Conservation (phyloP, 2,329 filamentous ascomycete species). For the Microcera coccophila region DNA sequence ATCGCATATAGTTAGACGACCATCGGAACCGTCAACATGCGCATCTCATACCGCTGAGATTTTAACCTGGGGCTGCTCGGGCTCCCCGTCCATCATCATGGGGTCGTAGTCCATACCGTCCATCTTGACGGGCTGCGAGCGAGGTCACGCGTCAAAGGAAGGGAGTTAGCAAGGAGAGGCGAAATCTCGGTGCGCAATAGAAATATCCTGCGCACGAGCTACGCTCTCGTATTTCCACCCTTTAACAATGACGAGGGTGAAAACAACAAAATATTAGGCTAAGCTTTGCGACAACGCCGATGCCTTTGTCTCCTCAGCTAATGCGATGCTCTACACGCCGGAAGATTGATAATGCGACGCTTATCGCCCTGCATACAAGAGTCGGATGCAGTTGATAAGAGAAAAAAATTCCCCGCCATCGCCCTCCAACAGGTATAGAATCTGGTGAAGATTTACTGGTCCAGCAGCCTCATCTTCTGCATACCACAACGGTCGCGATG, state of each 20-base stretch:
- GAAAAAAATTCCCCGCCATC: slow-evolving; percentile 29
- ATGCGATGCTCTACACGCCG: slow-evolving; percentile 12
- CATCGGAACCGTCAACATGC: slow-evolving; percentile 11
- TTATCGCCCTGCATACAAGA: slow-evolving; percentile 24
- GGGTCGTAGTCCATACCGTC: slow-evolving; percentile 57
- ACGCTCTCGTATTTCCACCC: background rate
- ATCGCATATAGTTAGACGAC: slow-evolving; percentile 22
- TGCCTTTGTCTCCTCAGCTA: background rate
- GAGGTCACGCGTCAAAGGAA: slow-evolving; percentile 12
- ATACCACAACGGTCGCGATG: slow-evolving; percentile 29
- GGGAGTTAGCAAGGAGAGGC: slow-evolving; percentile 5
- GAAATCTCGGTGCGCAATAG: background rate
- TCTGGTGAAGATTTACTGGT: slow-evolving; percentile 2
- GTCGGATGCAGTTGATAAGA: slow-evolving; percentile 27
- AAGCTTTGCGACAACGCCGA: slow-evolving; percentile 20
- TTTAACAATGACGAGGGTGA: slow-evolving; percentile 2
- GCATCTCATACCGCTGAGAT: slow-evolving; percentile 52
- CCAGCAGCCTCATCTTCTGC: background rate
- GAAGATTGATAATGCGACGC: slow-evolving; percentile 30
- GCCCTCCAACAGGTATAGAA: slow-evolving; percentile 11
- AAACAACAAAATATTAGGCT: slow-evolving; percentile 10
- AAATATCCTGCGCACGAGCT: background rate
- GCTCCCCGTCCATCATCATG: slow-evolving; percentile 57
- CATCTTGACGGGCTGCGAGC: slow-evolving; percentile 27
- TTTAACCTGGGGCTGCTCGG: slow-evolving; percentile 55